Evolutionary conservation across 345 rosid species (phyloP), one percentile per base, ranked within the genome.

Genomic region (Rhizophora mangle): DNA sequence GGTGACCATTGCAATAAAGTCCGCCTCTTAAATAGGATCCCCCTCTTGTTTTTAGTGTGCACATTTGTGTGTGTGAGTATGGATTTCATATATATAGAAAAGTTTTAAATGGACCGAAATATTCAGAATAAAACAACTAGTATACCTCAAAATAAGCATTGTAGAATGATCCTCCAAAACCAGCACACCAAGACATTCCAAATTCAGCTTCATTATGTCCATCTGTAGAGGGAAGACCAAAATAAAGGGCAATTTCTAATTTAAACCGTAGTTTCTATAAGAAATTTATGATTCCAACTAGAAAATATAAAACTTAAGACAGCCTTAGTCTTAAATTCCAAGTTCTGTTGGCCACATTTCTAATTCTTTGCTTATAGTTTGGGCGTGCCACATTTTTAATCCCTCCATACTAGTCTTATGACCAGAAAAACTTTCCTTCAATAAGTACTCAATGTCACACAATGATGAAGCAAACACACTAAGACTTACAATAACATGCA

Each of bases 151-250:
- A 94, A 72, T 89, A 94, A 21, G 89, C 85, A 58, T 78, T 81
- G 76, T 91, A 91, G 82, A 94, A 94, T 32, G 96, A 77, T 72
- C 82, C 86, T 79, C 95, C 90, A 58, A 89, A 91, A 54, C 96
- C 93, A 15, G 99, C 93, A 47, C 96, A 94, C 97, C 98, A 91
- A 10, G 96, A 94, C 97, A 91, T 91, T 54, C 98, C 97, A 65
- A 94, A 91, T 71, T 94, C 97, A 6, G 98, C 97, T 79, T 94
- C 97, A 26, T 49, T 86, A 76, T 94, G 99, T 51, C 99, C 99
- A 84, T 91, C 96, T 91, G 68, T 47, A 46, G 46, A 60, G 3
- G 46, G 49, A 60, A 74, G 57, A n/a, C 13, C 47, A 43, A 32
- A 64, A 55, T 8, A 24, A 8, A 65, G 24, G 8, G 8, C 8